phyloP scores from a whole-genome alignment of 805 yeast species.

The Kodamaea neixiangensis region DNA sequence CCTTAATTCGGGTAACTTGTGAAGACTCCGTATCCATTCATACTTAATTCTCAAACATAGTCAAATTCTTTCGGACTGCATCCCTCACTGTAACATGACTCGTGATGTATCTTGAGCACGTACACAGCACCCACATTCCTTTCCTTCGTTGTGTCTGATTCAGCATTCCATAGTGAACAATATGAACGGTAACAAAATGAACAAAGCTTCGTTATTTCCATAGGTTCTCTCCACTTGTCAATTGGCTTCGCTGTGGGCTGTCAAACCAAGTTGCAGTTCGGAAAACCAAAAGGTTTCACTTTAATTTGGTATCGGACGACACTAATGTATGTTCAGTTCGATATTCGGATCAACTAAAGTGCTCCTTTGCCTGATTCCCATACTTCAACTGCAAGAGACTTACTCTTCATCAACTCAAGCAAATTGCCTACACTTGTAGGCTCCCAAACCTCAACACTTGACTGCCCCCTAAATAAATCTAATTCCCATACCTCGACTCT shows the following conservation, averaged over 20 bases:
- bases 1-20: too few relatives aligned
- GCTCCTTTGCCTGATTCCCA: neutral
- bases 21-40: too few relatives aligned
- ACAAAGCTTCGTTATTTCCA: neutral
- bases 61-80: too few relatives aligned
- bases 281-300: neutral
- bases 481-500: neutral
- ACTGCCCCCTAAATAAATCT: neutral
- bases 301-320: too few relatives aligned
- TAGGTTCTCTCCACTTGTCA: neutral
- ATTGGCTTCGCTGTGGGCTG: neutral
- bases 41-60: too few relatives aligned
- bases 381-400: neutral
- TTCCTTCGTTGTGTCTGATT: neutral
- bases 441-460: conserved; percentile 2
- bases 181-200: neutral
- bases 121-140: neutral
- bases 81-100: neutral
- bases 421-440: neutral
- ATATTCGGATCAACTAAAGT: too few relatives aligned
- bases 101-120: neutral
- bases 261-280: neutral
- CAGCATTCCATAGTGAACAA: neutral
- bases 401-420: neutral
- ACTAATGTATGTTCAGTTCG: too few relatives aligned